phyloP scores from a whole-genome alignment of 176 grass and related monocot genomes.

The Avena eriantha region DNA sequence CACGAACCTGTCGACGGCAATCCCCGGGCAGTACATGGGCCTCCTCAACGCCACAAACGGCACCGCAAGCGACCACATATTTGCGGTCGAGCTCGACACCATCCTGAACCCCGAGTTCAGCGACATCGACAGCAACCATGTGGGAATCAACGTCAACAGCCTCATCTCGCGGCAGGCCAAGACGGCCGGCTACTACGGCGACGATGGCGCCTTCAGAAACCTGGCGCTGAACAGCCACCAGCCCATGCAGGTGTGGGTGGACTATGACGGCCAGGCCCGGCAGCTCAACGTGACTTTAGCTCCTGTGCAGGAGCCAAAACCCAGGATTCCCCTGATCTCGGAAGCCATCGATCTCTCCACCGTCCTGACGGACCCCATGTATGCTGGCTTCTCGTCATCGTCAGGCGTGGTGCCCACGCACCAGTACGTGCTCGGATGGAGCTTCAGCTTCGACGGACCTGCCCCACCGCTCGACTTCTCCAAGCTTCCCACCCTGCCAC shows the following conservation, averaged over 20 bases:
- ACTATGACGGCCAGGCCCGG: slow-evolving; percentile 22
- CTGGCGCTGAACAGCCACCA: slow-evolving; percentile 21
- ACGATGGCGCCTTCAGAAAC: not conserved
- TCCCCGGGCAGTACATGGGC: slow-evolving; percentile 23
- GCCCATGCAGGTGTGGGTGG: slow-evolving; percentile 45
- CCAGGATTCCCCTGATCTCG: slow-evolving; percentile 26
- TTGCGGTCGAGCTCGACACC: slow-evolving; percentile 51
- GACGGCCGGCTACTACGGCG: slow-evolving; percentile 14
- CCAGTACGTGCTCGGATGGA: slow-evolving; percentile 54
- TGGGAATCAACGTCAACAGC: slow-evolving; percentile 70
- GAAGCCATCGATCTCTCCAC: slow-evolving; percentile 28
- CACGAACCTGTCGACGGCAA: not conserved
- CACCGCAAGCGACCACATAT: slow-evolving; percentile 17
- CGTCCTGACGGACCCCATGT: slow-evolving; percentile 6
- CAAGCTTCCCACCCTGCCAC: slow-evolving; percentile 25
- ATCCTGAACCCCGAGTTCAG: slow-evolving; percentile 28
- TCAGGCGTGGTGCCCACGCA: not conserved
- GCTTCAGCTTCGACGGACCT: slow-evolving; percentile 30
- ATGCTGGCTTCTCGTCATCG: slow-evolving; percentile 36
- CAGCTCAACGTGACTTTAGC: slow-evolving; percentile 13
- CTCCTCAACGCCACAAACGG: slow-evolving; percentile 22
- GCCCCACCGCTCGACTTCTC: slow-evolving; percentile 25
- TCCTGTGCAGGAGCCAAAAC: not conserved
- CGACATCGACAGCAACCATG: slow-evolving; percentile 56
- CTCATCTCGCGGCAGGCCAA: slow-evolving; percentile 24